Evolutionary conservation across 2,329 filamentous ascomycete genomes (phyloP).

Genomic region (Cordyceps javanica): DNA sequence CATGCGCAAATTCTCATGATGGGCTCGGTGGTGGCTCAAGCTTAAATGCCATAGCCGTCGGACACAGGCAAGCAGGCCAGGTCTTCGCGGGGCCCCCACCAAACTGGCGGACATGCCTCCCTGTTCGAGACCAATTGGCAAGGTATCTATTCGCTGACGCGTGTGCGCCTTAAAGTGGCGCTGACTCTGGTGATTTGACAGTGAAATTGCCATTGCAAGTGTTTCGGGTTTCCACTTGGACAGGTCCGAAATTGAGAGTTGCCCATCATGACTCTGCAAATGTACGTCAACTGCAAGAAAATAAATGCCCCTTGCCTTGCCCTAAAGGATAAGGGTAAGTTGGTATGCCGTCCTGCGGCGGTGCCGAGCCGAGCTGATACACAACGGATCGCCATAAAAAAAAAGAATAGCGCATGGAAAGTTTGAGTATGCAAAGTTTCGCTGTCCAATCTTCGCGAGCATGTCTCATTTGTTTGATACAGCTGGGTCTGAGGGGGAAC

Average conservation of each 20-base stretch:
- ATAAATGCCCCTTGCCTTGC: background rate
- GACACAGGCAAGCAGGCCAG: background rate
- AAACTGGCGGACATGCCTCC: background rate
- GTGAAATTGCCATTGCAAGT: background rate
- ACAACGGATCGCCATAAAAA: background rate
- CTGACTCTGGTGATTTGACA: background rate
- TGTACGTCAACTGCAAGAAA: background rate
- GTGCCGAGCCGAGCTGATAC: conserved; percentile 2
- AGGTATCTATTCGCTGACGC: background rate
- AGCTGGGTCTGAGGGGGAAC: background rate
- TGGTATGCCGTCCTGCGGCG: background rate
- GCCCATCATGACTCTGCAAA: background rate
- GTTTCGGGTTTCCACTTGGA: no score
- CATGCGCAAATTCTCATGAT: background rate
- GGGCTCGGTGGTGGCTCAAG: background rate
- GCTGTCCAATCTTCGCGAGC: background rate
- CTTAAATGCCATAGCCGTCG: background rate
- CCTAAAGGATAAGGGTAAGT: conserved; percentile 4
- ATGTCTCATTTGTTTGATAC: background rate
- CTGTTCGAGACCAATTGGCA: background rate
- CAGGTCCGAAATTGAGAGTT: no score
- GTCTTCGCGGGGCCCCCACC: background rate
- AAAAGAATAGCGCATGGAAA: background rate
- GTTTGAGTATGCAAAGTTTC: background rate
- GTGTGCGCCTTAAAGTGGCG: background rate